These are phyloP conservation scores for Hemisphaericaspora xylanilytica DNA, from an alignment of 1,139 yeast genomes.

Conservation along the genomic window DNA sequence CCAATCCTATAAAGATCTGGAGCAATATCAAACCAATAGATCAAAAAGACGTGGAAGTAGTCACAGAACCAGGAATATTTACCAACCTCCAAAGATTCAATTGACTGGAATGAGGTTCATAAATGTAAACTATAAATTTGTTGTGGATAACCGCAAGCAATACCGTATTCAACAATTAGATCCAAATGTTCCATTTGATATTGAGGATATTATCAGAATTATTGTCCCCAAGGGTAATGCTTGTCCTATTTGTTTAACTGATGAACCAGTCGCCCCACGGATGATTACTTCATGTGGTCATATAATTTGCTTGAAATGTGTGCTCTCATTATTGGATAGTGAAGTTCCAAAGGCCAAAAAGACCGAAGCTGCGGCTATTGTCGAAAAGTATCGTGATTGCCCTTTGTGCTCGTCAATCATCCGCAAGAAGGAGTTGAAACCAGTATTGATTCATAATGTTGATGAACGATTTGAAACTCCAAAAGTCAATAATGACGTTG, in stretches of 20 bases:
- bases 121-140: conserved; percentile 81
- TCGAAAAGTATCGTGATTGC: conserved; percentile 65
- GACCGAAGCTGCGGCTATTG: conserved; percentile 35
- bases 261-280: conserved; percentile 84
- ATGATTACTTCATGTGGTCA: conserved; percentile 94
- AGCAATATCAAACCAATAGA: conserved; percentile 32
- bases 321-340: conserved; percentile 67
- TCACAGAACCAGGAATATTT: conserved; percentile 9
- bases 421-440: conserved; percentile 56
- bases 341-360: conserved; percentile 44
- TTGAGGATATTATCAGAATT: conserved; percentile 64
- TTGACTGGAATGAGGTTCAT: conserved; percentile 72
- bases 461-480: conserved; percentile 66
- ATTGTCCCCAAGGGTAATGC: conserved; percentile 69
- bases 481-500: conserved; percentile 54
- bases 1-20: conserved; percentile 52
- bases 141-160: conserved; percentile 62
- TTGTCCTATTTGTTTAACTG: conserved; percentile 90
- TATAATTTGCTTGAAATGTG: conserved; percentile 79
- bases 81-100: conserved; percentile 25
- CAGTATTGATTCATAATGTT: conserved; percentile 59
- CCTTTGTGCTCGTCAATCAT: conserved; percentile 80
- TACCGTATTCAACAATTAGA: conserved; percentile 59
- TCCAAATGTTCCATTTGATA: conserved; percentile 72
- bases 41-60: conserved; percentile 18